Evolutionary conservation across 345 rosid species (phyloP).

Genomic region (Laguncularia racemosa): DNA sequence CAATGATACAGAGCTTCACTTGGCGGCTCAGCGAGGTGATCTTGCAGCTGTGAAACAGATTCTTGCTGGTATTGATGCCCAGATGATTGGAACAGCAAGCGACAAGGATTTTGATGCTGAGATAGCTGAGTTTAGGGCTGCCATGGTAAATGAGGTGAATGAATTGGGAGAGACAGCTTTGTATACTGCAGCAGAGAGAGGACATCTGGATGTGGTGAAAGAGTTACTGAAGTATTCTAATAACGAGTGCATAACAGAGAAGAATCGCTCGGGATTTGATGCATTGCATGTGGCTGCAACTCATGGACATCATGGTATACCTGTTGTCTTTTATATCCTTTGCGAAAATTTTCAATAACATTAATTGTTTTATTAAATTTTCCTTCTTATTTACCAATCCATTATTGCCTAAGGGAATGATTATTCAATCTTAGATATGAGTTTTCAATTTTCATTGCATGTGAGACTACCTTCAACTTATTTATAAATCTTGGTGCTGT

Average conservation of each 20-base stretch:
- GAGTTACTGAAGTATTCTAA: constrained; percentile 78
- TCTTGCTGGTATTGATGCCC: constrained; percentile 60
- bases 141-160: constrained; percentile 84
- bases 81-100: constrained; percentile 57
- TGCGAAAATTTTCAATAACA: neutral
- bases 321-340: constrained; percentile 4
- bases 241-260: constrained; percentile 65
- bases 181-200: constrained; percentile 85
- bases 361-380: neutral
- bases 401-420: too few relatives aligned
- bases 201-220: constrained; percentile 80
- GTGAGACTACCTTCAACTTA: too few relatives aligned
- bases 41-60: constrained; percentile 64
- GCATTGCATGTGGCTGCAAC: constrained; percentile 83
- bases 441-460: too few relatives aligned
- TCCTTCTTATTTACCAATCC: too few relatives aligned
- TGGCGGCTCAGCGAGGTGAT: constrained; percentile 87
- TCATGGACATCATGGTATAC: constrained; percentile 84
- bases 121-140: constrained; percentile 76
- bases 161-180: constrained; percentile 89
- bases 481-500: too few relatives aligned
- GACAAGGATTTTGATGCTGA: constrained; percentile 70
- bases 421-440: too few relatives aligned
- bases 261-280: constrained; percentile 72
- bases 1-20: constrained; percentile 81